Conservation (phyloP, 164 flowering plant species). For the Magnolia sinica region DNA sequence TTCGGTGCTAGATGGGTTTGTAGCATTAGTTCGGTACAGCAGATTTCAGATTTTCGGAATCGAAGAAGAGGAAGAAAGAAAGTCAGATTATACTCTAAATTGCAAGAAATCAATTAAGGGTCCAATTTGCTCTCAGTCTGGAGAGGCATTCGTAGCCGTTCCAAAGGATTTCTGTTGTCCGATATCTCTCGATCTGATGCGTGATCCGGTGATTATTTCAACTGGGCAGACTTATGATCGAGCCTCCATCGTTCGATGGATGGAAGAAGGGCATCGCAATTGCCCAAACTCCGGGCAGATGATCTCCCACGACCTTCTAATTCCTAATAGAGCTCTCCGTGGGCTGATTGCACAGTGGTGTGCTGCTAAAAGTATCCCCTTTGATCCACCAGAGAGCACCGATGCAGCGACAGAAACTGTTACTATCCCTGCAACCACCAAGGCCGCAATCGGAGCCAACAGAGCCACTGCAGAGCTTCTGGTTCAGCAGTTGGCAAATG, state of each 20-base stretch:
- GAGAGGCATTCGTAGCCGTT: conserved; percentile 49
- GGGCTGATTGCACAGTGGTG: conserved; percentile 86
- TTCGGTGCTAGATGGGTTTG: conserved; percentile 69
- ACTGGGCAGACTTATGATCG: conserved; percentile 99
- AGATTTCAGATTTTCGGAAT: conserved; percentile 80
- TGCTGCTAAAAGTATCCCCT: conserved; percentile 50
- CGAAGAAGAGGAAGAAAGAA: conserved; percentile 43
- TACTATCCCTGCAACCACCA: conserved; percentile 37
- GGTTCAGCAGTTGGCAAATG: conserved; percentile 54
- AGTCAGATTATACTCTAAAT: conserved; percentile 16
- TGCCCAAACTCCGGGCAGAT: conserved; percentile 94
- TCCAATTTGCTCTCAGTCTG: conserved; percentile 51
- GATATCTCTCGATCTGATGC: conserved; percentile 85
- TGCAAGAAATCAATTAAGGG: conserved; percentile 43
- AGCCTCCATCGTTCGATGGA: conserved; percentile 65
- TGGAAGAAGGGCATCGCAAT: conserved; percentile 78
- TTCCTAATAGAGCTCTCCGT: conserved; percentile 76
- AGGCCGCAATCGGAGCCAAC: conserved; percentile 78
- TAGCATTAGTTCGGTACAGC: conserved; percentile 66
- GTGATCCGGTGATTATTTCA: conserved; percentile 74
- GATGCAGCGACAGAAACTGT: conserved; percentile 43
- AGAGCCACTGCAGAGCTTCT: conserved; percentile 71
- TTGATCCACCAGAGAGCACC: conserved; percentile 46
- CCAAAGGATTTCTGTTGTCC: conserved; percentile 91
- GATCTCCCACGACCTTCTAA: conserved; percentile 57